Base-by-base conservation (phyloP, 2,329 filamentous ascomycete genomes). In the Cryoendolithus antarcticus region DNA sequence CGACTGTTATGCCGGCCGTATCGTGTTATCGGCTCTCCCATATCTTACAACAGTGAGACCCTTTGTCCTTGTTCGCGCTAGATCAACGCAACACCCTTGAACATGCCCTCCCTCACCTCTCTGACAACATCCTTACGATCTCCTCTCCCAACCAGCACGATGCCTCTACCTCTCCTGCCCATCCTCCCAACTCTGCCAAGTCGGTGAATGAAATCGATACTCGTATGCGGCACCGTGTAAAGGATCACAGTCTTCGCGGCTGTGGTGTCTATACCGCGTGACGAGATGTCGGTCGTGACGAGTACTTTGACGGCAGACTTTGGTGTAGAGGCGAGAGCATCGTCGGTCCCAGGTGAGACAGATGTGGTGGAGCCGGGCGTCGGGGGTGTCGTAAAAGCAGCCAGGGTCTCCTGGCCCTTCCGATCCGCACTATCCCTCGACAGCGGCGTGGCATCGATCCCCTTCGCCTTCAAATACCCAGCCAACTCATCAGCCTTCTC, bases 181-280 rank as follows among this genome's bases (percentile, higher is more conserved):
- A 96, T 96, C 28, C 91, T 75, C 0, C 91, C 91, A 1, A 91
- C 86, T 41, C 91, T 75, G 10, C 91, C 91, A 4, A 96, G 75
- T 10, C 93, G 81, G 62, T 98, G 93, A 54, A 98, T 95, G 54
- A 98, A 98, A 61, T 98, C 93, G 44, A 98, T 93, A 0, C 86
- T 93, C 0, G 85, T 93, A 57, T 96, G 89, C 4, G 91, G 91
- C n/a, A 98, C 89, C 58, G 98, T 86, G 60, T 94, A 96, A 19
- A 98, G 65, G 39, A 98, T 80, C 38, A 98, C 91, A 49, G 93
- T 85, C 41, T 84, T 75, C 11, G 96, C 89, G 11, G 85, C 82
- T 24, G 95, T 64, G 0, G 91, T 98, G 60, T 98, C 91, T 52
- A 98, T 94, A 46, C 91, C 91, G 49, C 91, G 70, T 4, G 86